Conservation (phyloP, 257 asterid genomes). For the Capsicum pubescens region DNA sequence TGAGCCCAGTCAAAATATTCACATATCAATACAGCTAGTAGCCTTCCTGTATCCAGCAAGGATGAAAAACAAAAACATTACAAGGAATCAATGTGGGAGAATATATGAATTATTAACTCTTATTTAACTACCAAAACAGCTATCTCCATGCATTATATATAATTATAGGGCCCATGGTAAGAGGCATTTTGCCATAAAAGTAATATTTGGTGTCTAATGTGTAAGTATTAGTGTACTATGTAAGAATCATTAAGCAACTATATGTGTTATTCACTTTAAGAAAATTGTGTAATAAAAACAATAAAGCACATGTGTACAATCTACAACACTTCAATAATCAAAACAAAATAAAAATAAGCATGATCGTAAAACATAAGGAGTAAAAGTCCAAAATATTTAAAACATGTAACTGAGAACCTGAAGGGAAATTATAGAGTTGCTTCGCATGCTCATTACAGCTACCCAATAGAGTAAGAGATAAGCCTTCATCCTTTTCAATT, state of each 20-base stretch:
- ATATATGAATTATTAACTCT: neutral
- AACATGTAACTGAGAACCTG: constrained; percentile 52
- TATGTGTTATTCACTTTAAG: neutral
- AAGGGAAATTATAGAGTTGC: constrained; percentile 91
- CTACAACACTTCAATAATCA: neutral
- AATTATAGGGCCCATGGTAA: neutral
- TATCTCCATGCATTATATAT: neutral
- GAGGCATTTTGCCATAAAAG: neutral
- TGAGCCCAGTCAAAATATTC: constrained; percentile 98
- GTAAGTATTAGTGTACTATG: neutral
- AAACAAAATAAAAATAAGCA: neutral
- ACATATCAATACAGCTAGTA: constrained; percentile 78
- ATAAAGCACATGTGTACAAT: constrained; percentile 5
- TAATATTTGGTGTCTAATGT: constrained; percentile 6
- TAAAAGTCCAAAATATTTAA: neutral
- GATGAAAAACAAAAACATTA: constrained; percentile 17
- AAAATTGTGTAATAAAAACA: neutral
- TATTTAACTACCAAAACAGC: neutral
- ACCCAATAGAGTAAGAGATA: constrained; percentile 93
- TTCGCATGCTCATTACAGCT: constrained; percentile 96
- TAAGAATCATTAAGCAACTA: neutral
- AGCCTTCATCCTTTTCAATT: constrained; percentile 74
- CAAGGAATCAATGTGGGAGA: neutral
- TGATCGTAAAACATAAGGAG: neutral
- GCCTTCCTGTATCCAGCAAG: constrained; percentile 65